Percentiles rank a stretch among this genome's conserved stretches.
Conservation (phyloP, 2,329 filamentous ascomycete genomes). For the Arthrobotrys musiformis region DNA sequence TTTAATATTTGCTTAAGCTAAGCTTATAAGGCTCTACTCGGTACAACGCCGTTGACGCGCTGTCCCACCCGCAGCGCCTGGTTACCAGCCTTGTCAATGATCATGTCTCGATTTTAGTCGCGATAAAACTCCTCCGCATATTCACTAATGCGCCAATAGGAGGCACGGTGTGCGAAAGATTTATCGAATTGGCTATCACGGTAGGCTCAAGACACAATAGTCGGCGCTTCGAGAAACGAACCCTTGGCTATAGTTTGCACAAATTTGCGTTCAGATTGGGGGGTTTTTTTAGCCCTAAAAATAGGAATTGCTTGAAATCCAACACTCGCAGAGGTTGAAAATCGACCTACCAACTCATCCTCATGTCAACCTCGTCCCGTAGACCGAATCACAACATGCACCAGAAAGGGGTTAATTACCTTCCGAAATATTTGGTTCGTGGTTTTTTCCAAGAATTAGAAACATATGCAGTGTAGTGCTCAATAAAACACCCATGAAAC, state of each 20-base stretch:
- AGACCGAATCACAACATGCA: neutral
- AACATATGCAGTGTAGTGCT: neutral
- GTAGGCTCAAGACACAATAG: conserved; percentile 4
- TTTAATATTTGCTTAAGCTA: neutral
- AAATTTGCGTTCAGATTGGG: too few relatives aligned
- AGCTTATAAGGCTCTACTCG: neutral
- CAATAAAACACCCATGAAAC: neutral
- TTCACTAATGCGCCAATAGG: conserved; percentile 6
- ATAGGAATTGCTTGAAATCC: conserved; percentile 27
- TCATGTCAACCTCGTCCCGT: neutral
- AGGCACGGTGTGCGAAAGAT: neutral
- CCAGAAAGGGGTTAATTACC: neutral
- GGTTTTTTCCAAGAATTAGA: neutral
- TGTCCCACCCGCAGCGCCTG: neutral
- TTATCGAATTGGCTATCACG: neutral
- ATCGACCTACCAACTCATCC: neutral
- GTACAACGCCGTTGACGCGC: conserved; percentile 24
- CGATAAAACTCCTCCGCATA: neutral
- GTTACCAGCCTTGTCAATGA: neutral
- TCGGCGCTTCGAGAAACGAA: conserved; percentile 21
- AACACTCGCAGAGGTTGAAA: too few relatives aligned
- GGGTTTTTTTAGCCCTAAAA: conserved; percentile 24
- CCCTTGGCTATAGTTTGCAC: too few relatives aligned
- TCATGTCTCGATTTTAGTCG: conserved; percentile 7
- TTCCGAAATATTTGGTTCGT: neutral